Conservation (phyloP, 2,329 filamentous ascomycete species). For the Paecilomyces variotii region DNA sequence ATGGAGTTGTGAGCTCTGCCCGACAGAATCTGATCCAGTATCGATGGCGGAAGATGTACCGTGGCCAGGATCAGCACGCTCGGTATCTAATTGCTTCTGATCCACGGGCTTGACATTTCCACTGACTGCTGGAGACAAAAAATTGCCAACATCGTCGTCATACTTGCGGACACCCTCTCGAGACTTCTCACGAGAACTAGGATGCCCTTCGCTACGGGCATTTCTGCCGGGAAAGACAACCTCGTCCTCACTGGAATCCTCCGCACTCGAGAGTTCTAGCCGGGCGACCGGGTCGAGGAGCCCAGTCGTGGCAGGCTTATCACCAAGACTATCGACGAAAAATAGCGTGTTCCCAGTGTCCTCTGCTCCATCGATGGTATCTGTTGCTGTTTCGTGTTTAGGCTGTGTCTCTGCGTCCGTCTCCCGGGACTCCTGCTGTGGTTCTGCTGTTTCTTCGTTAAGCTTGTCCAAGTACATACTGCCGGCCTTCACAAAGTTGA, state of each 20-base stretch:
- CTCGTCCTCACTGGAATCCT: constrained; percentile 61
- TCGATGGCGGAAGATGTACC: background rate
- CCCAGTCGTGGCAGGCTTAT: constrained; percentile 17
- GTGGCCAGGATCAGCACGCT: background rate
- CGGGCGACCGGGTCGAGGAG: constrained; percentile 21
- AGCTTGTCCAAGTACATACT: constrained; percentile 32
- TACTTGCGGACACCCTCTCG: background rate
- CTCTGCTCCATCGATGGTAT: background rate
- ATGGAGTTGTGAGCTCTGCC: background rate
- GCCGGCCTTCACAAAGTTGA: constrained; percentile 56
- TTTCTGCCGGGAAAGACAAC: constrained; percentile 31
- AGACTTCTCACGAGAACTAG: background rate
- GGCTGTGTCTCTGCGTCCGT: background rate
- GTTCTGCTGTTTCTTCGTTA: constrained; percentile 1
- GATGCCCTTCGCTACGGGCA: constrained; percentile 17
- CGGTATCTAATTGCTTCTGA: background rate
- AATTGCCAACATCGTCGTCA: background rate
- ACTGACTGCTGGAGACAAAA: background rate
- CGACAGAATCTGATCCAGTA: background rate
- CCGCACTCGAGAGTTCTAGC: constrained; percentile 29
- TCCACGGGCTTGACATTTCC: background rate
- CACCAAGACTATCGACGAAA: constrained; percentile 28
- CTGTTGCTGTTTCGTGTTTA: background rate
- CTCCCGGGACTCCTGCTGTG: background rate
- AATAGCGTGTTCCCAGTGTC: constrained; percentile 12